Conservation (phyloP, 2,329 filamentous ascomycete genomes). For the Diaporthe caulivora region DNA sequence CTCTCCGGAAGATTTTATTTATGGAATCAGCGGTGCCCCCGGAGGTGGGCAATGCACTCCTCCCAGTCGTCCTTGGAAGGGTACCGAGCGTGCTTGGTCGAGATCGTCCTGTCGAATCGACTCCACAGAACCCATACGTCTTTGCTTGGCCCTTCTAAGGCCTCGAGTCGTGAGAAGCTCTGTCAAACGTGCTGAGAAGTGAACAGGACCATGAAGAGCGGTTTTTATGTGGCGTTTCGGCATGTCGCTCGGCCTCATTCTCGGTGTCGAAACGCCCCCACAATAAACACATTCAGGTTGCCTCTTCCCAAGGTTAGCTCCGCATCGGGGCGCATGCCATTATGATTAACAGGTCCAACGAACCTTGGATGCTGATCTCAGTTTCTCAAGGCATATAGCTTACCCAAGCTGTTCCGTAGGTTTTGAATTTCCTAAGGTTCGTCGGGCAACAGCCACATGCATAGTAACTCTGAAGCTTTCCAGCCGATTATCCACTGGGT, state of each 20-base stretch:
- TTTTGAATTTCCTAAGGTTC: constrained; percentile 96
- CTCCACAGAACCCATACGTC: constrained; percentile 93
- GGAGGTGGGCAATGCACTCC: constrained; percentile 84
- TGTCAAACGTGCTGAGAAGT: constrained; percentile 80
- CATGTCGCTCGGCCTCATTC: constrained; percentile 95
- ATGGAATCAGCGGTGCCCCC: constrained; percentile 92
- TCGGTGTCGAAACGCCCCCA: constrained; percentile 99
- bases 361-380: no score
- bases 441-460: constrained; percentile 97
- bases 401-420: constrained; percentile 86
- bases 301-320: no score
- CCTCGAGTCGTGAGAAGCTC: constrained; percentile 88
- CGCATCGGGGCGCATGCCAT: constrained; percentile 54
- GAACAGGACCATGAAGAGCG: constrained; percentile 98
- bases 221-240: constrained; percentile 92
- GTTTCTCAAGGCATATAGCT: constrained; percentile 46
- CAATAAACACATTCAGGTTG: constrained; percentile 95
- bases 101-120: constrained; percentile 75
- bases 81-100: constrained; percentile 53
- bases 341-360: neutral
- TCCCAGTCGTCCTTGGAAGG: constrained; percentile 90
- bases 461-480: constrained; percentile 64
- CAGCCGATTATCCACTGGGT: constrained; percentile 47
- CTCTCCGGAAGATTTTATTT: constrained; percentile 99
- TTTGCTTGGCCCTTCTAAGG: constrained; percentile 76